phyloP scores from a whole-genome alignment of 179 eudicot species.

The Silene vulgaris region DNA sequence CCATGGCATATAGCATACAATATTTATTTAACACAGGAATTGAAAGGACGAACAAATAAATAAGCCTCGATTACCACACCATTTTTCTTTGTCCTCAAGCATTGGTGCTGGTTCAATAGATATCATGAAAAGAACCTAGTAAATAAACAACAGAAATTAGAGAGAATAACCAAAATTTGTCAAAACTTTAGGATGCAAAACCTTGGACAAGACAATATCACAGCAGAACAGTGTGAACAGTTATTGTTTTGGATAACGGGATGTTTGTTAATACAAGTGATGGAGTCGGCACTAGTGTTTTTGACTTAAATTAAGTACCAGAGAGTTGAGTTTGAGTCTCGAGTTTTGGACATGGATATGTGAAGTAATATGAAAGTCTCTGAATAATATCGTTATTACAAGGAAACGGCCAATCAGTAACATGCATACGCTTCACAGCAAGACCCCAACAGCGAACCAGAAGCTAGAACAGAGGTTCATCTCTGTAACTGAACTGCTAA shows the following conservation, averaged over 20 bases:
- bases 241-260: background rate
- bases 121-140: conserved; percentile 93
- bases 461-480: background rate
- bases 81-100: conserved; percentile 98
- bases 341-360: no score
- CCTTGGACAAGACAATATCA: background rate
- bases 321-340: no score
- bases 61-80: conserved; percentile 40
- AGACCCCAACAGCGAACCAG: no score
- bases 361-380: no score
- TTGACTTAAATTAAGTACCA: no score
- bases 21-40: background rate
- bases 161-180: conserved; percentile 10
- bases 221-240: background rate
- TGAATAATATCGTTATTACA: no score
- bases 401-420: no score
- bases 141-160: conserved; percentile 17
- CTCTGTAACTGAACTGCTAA: background rate
- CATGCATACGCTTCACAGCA: no score
- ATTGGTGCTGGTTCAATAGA: conserved; percentile 98
- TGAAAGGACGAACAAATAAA: background rate
- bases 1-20: background rate
- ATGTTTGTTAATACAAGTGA: background rate
- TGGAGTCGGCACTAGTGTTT: background rate
- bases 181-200: background rate